These are phyloP conservation scores for Aspergillus luchuensis DNA, from an alignment of 2,329 filamentous ascomycete genomes.

Conservation along the genomic window DNA sequence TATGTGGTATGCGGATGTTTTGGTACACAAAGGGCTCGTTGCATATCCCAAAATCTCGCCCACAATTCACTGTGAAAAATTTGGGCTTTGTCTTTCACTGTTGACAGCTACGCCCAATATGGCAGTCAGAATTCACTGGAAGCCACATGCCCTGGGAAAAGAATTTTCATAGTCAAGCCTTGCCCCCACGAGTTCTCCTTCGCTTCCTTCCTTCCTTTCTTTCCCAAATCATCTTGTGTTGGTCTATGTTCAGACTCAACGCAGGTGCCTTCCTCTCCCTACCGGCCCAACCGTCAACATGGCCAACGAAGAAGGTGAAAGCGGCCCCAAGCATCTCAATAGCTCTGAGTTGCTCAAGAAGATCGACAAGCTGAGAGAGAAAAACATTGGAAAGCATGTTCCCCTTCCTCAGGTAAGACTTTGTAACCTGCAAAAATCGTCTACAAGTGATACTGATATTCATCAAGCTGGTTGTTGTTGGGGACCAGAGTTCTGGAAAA, in stretches of 20 bases:
- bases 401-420: conserved; percentile 20
- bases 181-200: not conserved
- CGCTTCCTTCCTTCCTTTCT: not conserved
- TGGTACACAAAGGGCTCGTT: too few relatives aligned
- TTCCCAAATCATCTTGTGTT: not conserved
- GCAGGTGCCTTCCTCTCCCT: not conserved
- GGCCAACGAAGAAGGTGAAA: not conserved
- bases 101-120: not conserved
- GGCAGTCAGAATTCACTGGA: not conserved
- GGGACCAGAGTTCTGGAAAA: conserved; percentile 46
- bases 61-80: not conserved
- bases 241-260: not conserved
- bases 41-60: too few relatives aligned
- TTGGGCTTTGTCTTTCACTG: not conserved
- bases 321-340: not conserved
- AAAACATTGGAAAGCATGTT: conserved; percentile 34
- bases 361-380: conserved; percentile 37
- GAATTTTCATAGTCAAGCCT: not conserved
- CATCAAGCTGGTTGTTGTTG: conserved; percentile 40
- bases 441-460: not conserved
- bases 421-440: not conserved
- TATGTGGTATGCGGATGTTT: too few relatives aligned
- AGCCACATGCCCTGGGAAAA: not conserved
- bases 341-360: conserved; percentile 28
- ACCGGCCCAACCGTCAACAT: not conserved